Base-by-base conservation (phyloP, 2,329 filamentous ascomycete genomes). In the Colletotrichum karsti region DNA sequence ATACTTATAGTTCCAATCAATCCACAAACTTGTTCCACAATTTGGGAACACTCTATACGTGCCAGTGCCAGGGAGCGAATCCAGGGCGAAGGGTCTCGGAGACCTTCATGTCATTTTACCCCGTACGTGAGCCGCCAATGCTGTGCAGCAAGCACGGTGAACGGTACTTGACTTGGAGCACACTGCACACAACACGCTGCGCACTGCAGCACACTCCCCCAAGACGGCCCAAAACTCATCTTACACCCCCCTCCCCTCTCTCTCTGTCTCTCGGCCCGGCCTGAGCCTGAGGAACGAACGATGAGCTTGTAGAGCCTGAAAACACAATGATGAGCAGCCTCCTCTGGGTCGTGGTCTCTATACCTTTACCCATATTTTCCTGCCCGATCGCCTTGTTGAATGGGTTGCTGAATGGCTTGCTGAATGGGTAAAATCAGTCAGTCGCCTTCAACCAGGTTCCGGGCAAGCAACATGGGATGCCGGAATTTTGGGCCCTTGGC, bases 181-280 rank as follows among this genome's bases (percentile, higher is more conserved):
- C 50, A 37, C 28, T 4, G 50, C 58, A 39, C 41, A 33, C 35
- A 18, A 12, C 30, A 33, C 30, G 12, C 28, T 6, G 28, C 42
- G 13, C 60, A n/a, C n/a, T n/a, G n/a, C n/a, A n/a, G n/a, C n/a
- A 39, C 60, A 56, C 61, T 48, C 63, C 48, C 57, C 56, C 48
- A 39, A 28, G 44, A 51, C 37, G 39, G 63, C 57, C 56, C 37
- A 50, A 37, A 61, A n/a, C 37, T 28, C 8, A 30, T 28, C 26
- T 37, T 67, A 46, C 28, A 51, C 37, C 58, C 33, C 58, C 64
- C 42, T 44, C n/a, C n/a, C n/a, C n/a, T n/a, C n/a, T n/a, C n/a
- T n/a, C n/a, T n/a, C n/a, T n/a, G n/a, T 12, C 24, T 1, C 37
- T 48, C 30, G 44, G 13, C 59, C 58, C 30, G 48, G 59, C 13